Conservation (phyloP, 441 rosid species). For the Dalechampia spathulata region DNA sequence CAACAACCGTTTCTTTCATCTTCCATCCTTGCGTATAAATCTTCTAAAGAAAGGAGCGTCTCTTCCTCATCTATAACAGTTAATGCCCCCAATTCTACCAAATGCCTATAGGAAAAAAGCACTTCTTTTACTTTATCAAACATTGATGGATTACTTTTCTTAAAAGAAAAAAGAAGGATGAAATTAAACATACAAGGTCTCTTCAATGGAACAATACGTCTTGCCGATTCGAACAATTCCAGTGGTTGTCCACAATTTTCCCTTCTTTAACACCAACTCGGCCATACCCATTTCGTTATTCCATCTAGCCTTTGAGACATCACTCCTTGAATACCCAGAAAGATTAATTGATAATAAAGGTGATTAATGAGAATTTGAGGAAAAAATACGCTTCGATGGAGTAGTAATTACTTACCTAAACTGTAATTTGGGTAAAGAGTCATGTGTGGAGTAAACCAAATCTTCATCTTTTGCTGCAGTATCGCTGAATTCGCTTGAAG, state of each 20-base stretch:
- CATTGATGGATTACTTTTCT: no score
- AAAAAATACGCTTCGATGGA: background rate
- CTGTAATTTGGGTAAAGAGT: slow-evolving; percentile 30
- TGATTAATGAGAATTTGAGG: background rate
- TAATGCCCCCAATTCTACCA: slow-evolving; percentile 77
- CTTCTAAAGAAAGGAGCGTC: slow-evolving; percentile 30
- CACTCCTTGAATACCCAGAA: slow-evolving; percentile 28
- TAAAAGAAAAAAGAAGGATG: no score
- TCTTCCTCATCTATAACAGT: slow-evolving; percentile 33
- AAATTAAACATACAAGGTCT: slow-evolving; percentile 45
- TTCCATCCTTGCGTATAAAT: slow-evolving; percentile 46
- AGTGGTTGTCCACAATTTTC: slow-evolving; percentile 76
- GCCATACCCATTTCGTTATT: slow-evolving; percentile 47
- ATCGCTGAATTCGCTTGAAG: slow-evolving; percentile 19
- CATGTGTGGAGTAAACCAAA: slow-evolving; percentile 9
- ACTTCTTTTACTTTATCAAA: background rate
- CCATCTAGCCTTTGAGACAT: slow-evolving; percentile 71
- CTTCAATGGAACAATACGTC: slow-evolving; percentile 59
- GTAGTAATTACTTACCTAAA: slow-evolving; percentile 23
- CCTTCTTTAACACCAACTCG: slow-evolving; percentile 61
- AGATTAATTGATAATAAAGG: background rate
- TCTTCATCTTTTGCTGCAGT: slow-evolving; percentile 30
- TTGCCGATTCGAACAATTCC: slow-evolving; percentile 54
- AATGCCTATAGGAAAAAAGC: slow-evolving; percentile 33
- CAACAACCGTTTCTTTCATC: slow-evolving; percentile 36